phyloP scores from a whole-genome alignment of 2,329 filamentous ascomycete species.

The Rutstroemia sydowiana region DNA sequence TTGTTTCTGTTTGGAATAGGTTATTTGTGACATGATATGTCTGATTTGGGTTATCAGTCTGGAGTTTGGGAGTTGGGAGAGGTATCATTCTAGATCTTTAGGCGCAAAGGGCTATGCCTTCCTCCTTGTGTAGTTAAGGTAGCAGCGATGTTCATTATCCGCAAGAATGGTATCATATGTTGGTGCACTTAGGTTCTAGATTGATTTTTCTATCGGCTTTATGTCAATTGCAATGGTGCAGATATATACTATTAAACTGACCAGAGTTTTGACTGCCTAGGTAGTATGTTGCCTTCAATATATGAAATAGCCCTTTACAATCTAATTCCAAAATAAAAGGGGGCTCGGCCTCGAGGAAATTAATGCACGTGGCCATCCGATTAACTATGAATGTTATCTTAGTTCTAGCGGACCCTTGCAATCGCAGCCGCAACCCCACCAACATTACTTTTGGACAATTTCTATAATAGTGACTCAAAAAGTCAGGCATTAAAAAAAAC shows the following conservation, averaged over 20 bases:
- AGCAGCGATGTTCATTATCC: neutral
- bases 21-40: slow-evolving; percentile 2
- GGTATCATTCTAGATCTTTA: slow-evolving; percentile 4
- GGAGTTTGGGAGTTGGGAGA: slow-evolving; percentile 9
- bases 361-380: no score
- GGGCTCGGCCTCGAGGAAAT: no score
- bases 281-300: no score
- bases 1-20: slow-evolving; percentile 5
- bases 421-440: slow-evolving; percentile 8
- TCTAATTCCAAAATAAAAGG: no score
- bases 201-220: neutral
- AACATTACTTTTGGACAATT: slow-evolving; percentile 10
- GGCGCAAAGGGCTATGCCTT: slow-evolving; percentile 1
- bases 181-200: neutral
- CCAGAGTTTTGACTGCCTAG: no score
- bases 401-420: slow-evolving; percentile 5
- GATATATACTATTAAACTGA: no score
- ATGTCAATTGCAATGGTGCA: neutral
- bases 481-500: neutral
- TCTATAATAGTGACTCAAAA: slow-evolving; percentile 11
- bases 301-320: no score
- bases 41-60: slow-evolving; percentile 1
- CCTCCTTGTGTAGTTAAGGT: neutral
- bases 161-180: neutral
- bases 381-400: slow-evolving; percentile 12